Evolutionary conservation across 164 flowering plant species (phyloP).

Genomic region (Brasenia schreberi): DNA sequence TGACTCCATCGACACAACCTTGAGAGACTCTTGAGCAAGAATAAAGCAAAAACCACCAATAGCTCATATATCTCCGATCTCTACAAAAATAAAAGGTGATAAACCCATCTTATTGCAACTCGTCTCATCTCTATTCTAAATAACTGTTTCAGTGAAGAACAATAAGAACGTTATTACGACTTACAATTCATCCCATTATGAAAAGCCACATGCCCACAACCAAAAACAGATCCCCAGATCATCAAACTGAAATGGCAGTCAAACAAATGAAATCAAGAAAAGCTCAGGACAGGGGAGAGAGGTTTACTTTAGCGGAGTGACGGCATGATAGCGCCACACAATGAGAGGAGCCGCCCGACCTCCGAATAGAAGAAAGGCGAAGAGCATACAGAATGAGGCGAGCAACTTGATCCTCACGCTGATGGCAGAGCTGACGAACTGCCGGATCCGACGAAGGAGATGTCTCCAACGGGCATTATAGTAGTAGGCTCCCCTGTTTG

Average conservation of each 20-base stretch:
- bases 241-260: background rate
- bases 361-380: conserved; percentile 12
- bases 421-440: conserved; percentile 5
- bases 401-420: conserved; percentile 16
- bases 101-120: too few relatives aligned
- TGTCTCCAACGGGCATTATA: conserved; percentile 1
- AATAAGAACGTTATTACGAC: too few relatives aligned
- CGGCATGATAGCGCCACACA: conserved; percentile 26
- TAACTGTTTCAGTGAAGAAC: too few relatives aligned
- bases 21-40: background rate
- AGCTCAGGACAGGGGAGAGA: background rate
- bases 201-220: background rate
- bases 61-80: too few relatives aligned
- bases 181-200: too few relatives aligned
- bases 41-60: background rate
- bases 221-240: background rate
- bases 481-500: conserved; percentile 17
- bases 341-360: conserved; percentile 16
- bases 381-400: conserved; percentile 9
- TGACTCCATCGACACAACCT: too few relatives aligned
- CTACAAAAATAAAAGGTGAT: too few relatives aligned
- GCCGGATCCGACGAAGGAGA: conserved; percentile 18
- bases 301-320: background rate
- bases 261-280: background rate
- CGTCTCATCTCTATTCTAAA: too few relatives aligned